Base-by-base conservation (phyloP, 176 grass and related monocot species). In the Triticum urartu region DNA sequence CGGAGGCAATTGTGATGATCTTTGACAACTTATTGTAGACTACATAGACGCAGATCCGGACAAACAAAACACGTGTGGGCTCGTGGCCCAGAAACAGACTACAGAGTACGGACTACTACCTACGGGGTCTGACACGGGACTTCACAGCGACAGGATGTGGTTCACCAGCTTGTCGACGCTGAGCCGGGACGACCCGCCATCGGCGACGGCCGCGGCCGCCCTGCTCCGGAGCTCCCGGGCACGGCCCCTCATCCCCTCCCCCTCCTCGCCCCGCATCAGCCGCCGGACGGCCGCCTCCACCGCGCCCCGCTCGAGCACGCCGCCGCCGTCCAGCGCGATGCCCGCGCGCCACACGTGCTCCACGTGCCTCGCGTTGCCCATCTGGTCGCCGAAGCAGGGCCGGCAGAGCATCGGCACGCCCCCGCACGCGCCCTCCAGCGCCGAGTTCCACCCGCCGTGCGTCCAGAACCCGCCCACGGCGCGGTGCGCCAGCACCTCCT, bases 121-220 rank as follows among this genome's bases (percentile, higher is more conserved):
- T 30, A 30, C 28, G 28, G 28, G 28, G 28, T 48, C 45, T 1
- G 12, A 1, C 45, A 52, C 7, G 9, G 14, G 48, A 8, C 18
- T 20, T 61, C 25, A 85, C 21, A 86, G 50, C 3, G 35, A 68
- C 36, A 69, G 17, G 11, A 88, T 59, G 73, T 88, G 64, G 28
- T 34, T 28, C 4, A 83, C 83, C 72, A 90, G 52, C 50, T 64
- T 83, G 9, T 90, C 83, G 3, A 86, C 34, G 45, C 4, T 42
- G 12, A 21, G 5, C 1, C 35, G 45, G 5, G 84, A 83, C 11
- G 83, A 50, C 7, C 88, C 88, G 0, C 8, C 71, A 0, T 45
- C 7, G 0, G 7, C 21, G 0, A 70, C 4, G 78, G 63, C 34
- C 25, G 20, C 63, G 14, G 68, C 58, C 30, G 73, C 79, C 0